Base-by-base conservation (phyloP, 768 basidiomycete genomes). In the Hericium coralloides region DNA sequence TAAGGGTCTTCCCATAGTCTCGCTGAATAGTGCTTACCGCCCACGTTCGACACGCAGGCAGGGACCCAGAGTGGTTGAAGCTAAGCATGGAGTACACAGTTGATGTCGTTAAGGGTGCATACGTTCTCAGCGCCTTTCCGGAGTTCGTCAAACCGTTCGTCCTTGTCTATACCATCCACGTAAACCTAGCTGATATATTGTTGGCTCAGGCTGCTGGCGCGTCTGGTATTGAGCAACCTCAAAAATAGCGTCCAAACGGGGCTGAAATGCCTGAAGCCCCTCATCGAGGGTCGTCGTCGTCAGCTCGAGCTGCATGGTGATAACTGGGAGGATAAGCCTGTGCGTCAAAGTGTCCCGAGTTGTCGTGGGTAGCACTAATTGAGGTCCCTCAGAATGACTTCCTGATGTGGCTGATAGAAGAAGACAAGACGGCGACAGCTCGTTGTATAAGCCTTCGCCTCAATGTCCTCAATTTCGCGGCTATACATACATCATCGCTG, bases 341-440 rank as follows among this genome's bases (percentile, higher is more conserved):
- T 57, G 18, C 18, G 56, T 14, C 31, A 31, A 6, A 31, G 31
- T 9, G 8, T 31, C 10, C 31, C 31, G 6, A 31, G 31, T 31
- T 31, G 31, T 31, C 8, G 31, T 31, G 31, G 31, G 10, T 31
- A 31, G 6, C 7, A 8, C 31, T 31, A 31, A 20, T 64, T 4
- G 63, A 38, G 37, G 47, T 25, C 48, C 2, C 36, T 18, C 52
- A 74, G 73, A 70, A 72, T 47, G 76, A 76, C 59, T 48, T 75
- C 62, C 67, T 77, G 12, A 68, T 67, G 36, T 75, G 74, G 76
- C 62, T 77, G n/a, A 67, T 77, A 59, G 69, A 69, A 10, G 68
- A 68, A 12, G 66, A 65, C 43, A 47, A 63, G 62, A 58, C 66
- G 61, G 38, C 62, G 57, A 60, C 74, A 63, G 60, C 63, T 61